Evolutionary conservation across 2,329 filamentous ascomycete genomes (phyloP).

Genomic region (Botrytis byssoidea): DNA sequence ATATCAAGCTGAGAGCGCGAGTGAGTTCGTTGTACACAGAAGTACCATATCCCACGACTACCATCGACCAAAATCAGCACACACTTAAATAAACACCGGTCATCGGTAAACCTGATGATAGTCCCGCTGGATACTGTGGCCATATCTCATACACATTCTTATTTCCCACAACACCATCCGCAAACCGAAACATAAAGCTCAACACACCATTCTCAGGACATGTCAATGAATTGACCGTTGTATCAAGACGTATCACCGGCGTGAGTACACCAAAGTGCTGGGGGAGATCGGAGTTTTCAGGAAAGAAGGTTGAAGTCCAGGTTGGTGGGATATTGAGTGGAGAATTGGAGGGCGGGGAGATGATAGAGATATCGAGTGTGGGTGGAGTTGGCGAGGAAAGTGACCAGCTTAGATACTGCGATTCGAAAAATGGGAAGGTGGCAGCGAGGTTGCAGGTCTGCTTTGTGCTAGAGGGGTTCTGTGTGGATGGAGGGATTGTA

Average conservation of each 20-base stretch:
- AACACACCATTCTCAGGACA: background rate
- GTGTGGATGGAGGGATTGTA: background rate
- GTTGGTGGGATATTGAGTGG: background rate
- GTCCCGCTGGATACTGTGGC: background rate
- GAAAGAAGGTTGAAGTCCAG: background rate
- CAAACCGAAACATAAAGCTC: background rate
- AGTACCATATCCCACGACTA: background rate
- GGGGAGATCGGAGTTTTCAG: background rate
- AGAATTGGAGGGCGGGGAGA: background rate
- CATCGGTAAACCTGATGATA: background rate
- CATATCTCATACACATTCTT: background rate
- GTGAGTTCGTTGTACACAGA: background rate
- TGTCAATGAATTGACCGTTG: background rate
- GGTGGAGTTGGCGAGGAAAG: background rate
- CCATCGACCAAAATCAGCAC: background rate
- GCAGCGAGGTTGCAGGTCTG: background rate
- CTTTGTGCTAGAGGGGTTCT: background rate
- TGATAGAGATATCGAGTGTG: background rate
- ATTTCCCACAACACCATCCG: background rate
- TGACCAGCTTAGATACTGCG: background rate
- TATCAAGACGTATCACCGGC: background rate
- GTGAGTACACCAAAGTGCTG: background rate
- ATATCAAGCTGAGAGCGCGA: background rate
- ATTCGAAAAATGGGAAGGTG: conserved; percentile 1
- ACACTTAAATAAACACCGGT: background rate